Evolutionary conservation across 2,329 filamentous ascomycete genomes (phyloP).

Genomic region (Fusarium lateritium): DNA sequence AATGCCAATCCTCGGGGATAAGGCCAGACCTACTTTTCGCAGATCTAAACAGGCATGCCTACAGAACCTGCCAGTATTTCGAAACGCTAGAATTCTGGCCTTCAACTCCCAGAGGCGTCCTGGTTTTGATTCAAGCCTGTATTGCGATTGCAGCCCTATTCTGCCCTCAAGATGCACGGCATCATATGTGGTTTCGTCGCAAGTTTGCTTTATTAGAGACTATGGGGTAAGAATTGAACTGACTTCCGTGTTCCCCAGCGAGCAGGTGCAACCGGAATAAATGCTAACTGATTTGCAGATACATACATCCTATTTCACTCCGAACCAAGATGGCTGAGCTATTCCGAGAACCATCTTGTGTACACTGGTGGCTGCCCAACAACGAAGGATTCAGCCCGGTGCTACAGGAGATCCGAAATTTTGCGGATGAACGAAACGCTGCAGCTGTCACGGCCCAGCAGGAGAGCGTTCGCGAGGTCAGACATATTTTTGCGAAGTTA

Average conservation of each 20-base stretch:
- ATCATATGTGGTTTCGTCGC: constrained; percentile 83
- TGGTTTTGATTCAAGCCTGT: constrained; percentile 81
- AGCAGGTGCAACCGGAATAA: not conserved
- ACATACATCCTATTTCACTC: constrained; percentile 83
- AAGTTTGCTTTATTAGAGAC: constrained; percentile 85
- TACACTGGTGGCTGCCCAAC: constrained; percentile 91
- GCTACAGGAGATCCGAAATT: constrained; percentile 82
- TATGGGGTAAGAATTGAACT: constrained; percentile 73
- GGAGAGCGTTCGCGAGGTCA: constrained; percentile 81
- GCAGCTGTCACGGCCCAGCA: constrained; percentile 69
- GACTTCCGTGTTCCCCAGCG: not conserved
- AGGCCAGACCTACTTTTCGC: constrained; percentile 64
- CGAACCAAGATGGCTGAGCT: constrained; percentile 81
- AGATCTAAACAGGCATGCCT: constrained; percentile 74
- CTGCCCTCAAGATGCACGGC: constrained; percentile 79
- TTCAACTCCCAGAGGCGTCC: constrained; percentile 75
- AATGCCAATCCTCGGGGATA: constrained; percentile 76
- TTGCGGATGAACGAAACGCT: constrained; percentile 83
- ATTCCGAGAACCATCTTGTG: constrained; percentile 79
- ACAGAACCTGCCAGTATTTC: constrained; percentile 82
- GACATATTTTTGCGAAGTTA: constrained; percentile 78
- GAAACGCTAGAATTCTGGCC: constrained; percentile 84
- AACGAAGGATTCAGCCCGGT: constrained; percentile 82
- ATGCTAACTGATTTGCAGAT: constrained; percentile 66
- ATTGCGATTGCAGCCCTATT: constrained; percentile 84